Evolutionary conservation across 1,284 basidiomycete species (phyloP).

Genomic region (Pterulicium gracile): DNA sequence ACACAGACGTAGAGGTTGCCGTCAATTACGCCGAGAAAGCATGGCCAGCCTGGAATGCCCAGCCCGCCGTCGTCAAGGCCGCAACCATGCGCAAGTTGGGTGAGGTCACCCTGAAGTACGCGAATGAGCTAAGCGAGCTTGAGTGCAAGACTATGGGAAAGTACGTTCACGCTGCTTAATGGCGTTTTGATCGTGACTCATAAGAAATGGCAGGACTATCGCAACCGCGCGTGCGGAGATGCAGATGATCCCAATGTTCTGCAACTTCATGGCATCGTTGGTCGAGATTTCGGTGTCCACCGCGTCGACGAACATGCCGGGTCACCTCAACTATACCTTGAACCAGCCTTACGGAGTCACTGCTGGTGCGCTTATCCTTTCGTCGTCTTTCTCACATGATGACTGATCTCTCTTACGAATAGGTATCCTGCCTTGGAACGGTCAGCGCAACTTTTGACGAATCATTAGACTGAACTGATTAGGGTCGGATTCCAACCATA

Average conservation of each 20-base stretch:
- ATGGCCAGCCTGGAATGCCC: conserved; percentile 5
- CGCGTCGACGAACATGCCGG: conserved; percentile 4
- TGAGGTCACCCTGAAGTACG: not conserved
- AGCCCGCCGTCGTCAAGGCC: not conserved
- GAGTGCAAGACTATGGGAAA: conserved; percentile 3
- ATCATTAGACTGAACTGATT: not conserved
- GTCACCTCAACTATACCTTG: conserved; percentile 2
- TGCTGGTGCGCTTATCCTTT: not conserved
- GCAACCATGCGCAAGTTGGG: conserved; percentile 2
- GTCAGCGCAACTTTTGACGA: not conserved
- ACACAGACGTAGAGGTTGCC: conserved; percentile 4
- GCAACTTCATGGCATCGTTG: conserved; percentile 2
- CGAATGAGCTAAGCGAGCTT: conserved; percentile 1
- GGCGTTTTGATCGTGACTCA: not conserved
- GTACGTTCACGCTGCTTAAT: not conserved
- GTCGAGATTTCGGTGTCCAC: not conserved
- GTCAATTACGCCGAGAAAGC: conserved; percentile 5
- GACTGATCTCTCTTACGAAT: not conserved
- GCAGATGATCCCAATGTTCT: not conserved
- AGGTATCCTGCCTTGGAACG: conserved; percentile 3
- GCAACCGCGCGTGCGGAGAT: not conserved
- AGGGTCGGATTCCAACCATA: not conserved
- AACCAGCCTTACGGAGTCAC: conserved; percentile 5
- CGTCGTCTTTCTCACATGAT: not conserved
- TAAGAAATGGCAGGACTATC: too few relatives aligned